Evolutionary conservation across 805 yeast genomes (phyloP), one percentile per base, ranked within the genome.

Genomic region (Wickerhamomyces kurtzmanii): DNA sequence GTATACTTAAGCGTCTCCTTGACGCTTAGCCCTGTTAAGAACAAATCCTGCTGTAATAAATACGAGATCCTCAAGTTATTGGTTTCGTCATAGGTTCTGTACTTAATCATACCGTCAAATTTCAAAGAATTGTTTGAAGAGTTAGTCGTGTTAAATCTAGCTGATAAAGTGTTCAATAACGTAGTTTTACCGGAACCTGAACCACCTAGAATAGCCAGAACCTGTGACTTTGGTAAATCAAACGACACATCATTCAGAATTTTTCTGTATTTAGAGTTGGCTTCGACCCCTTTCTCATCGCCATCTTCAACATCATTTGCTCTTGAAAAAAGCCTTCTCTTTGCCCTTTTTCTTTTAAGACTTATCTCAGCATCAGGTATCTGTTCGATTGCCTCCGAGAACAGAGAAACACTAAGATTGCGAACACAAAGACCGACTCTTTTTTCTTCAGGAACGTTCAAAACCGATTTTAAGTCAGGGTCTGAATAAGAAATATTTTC

Each of bases 141-240:
- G 28, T 49, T 58, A 14, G 32, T 24, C 11, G 36, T 36, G 25
- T 48, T 40, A 12, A 66, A 57, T 37, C 79, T 50, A 25, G 71
- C 65, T 0, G 84, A 74, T 26, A 79, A 47, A 0, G 72, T 71
- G 45, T 84, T 84, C 14, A 84, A 55, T 24, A 84, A 48, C 0
- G 94, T 81, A 0, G 94, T 84, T 44, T 85, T 84, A 4, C 94
- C 94, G 4, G 85, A 73, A 0, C 94, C 94, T 1, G 87, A 78
- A 0, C 94, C 89, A 3, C 94, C 95, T 58, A 85, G 67, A 8
- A 84, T 79, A 5, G 93, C 93, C 51, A 84, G 63, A 21, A 85
- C 51, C 8, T 77, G 59, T 12, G 83, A 81, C 10, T 68, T 49
- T 0, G 71, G 67, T 8, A 81, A 57, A 28, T 71, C 73, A 34